Evolutionary conservation across 768 basidiomycete genomes (phyloP).

Genomic region (Tremella yokohamensis): DNA sequence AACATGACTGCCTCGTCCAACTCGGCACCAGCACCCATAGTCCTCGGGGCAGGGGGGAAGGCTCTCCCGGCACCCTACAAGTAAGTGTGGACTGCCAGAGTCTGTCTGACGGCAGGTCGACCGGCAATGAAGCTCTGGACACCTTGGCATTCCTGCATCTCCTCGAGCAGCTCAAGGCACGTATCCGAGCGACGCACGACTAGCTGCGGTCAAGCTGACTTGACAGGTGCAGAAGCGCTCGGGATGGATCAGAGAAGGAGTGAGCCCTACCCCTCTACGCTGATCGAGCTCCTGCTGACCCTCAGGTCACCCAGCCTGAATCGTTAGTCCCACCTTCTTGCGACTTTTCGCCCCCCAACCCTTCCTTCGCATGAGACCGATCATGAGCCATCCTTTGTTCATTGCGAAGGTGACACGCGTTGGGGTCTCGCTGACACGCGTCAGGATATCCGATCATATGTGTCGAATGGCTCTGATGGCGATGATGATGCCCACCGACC

Average conservation of each 20-base stretch:
- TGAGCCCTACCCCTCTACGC: constrained; percentile 39
- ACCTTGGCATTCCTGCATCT: constrained; percentile 86
- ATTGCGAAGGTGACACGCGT: too few species aligned
- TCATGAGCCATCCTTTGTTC: too few species aligned
- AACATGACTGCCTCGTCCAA: not conserved
- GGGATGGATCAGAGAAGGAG: constrained; percentile 85
- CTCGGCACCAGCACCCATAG: not conserved
- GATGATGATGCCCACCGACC: constrained; percentile 74
- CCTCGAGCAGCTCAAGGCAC: constrained; percentile 82
- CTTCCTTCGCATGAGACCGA: too few species aligned
- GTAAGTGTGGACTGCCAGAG: constrained; percentile 23
- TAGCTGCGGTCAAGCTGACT: constrained; percentile 3
- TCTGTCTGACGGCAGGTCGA: constrained; percentile 28
- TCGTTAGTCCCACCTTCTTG: constrained; percentile 57
- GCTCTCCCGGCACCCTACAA: constrained; percentile 45
- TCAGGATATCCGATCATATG: constrained; percentile 93
- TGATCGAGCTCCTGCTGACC: constrained; percentile 10
- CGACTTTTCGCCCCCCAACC: not conserved
- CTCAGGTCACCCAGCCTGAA: constrained; percentile 74
- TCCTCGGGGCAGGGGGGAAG: constrained; percentile 47
- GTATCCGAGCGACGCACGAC: constrained; percentile 64
- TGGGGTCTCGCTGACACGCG: too few species aligned
- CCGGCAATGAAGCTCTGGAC: constrained; percentile 60
- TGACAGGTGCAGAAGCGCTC: constrained; percentile 89
- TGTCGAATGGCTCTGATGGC: constrained; percentile 84